Evolutionary conservation across 129 eudicot species (phyloP).

Genomic region (Oenanthe sinensis): DNA sequence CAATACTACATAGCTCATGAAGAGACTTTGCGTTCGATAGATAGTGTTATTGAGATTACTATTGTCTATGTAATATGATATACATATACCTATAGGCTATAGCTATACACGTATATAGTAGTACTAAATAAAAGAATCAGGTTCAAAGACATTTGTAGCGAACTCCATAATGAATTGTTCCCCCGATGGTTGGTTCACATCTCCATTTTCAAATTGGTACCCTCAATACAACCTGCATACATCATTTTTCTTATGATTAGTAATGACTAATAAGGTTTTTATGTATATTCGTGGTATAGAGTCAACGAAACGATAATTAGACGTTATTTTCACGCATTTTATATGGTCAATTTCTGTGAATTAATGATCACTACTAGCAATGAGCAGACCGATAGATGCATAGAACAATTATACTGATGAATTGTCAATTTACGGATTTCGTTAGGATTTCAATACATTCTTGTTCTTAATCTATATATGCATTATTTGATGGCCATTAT

Average conservation of each 20-base stretch:
- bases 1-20: not conserved
- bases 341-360: not conserved
- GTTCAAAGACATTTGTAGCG: constrained; percentile 23
- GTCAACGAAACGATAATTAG: not conserved
- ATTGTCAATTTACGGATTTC: constrained; percentile 3
- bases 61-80: constrained; percentile 4
- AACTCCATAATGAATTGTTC: constrained; percentile 17
- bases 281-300: not conserved
- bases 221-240: constrained; percentile 47
- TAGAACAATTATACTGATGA: not conserved
- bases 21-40: not conserved
- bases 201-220: constrained; percentile 57
- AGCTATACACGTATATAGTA: constrained; percentile 36
- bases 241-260: not conserved
- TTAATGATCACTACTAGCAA: not conserved
- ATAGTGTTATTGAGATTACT: not conserved
- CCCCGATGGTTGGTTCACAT: constrained; percentile 34
- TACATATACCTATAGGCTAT: constrained; percentile 28
- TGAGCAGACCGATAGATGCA: not conserved
- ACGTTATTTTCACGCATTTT: not conserved
- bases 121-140: constrained; percentile 24
- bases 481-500: constrained; percentile 9
- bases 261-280: not conserved
- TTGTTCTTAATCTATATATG: constrained; percentile 7
- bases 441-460: not conserved